These are phyloP conservation scores for Sarocladium oryzae DNA, from an alignment of 2,329 filamentous ascomycete genomes.

Conservation along the genomic window DNA sequence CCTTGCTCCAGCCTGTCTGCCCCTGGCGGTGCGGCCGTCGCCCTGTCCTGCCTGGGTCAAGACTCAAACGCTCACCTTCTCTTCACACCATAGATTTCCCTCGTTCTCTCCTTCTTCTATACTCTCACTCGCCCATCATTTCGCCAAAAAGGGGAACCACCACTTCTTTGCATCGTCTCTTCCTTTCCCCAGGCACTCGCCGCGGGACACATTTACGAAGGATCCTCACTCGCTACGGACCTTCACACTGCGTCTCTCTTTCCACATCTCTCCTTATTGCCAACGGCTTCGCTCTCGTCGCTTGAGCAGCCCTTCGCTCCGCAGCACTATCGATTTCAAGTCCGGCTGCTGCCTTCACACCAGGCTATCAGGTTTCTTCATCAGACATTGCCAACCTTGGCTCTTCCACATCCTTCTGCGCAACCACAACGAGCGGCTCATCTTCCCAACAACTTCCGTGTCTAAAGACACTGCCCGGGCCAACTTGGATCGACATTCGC, in stretches of 20 bases:
- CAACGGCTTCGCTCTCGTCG: neutral
- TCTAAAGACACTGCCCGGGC: neutral
- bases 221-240: conserved; percentile 10
- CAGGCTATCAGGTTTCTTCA: neutral
- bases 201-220: neutral
- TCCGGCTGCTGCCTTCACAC: neutral
- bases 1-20: neutral
- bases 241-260: conserved; percentile 1
- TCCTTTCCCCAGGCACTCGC: conserved; percentile 3
- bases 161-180: neutral
- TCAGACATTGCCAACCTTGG: neutral
- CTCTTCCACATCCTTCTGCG: neutral
- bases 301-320: neutral
- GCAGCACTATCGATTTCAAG: neutral
- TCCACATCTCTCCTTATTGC: conserved; percentile 1
- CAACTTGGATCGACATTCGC: neutral
- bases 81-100: conserved; percentile 5
- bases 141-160: neutral
- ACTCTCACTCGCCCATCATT: neutral
- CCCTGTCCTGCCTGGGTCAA: conserved; percentile 3
- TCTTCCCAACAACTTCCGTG: neutral
- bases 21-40: neutral
- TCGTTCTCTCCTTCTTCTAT: conserved; percentile 6
- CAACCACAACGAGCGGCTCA: neutral
- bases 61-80: conserved; percentile 9